Conservation (phyloP, 179 eudicot genomes). For the Spergularia azorica region DNA sequence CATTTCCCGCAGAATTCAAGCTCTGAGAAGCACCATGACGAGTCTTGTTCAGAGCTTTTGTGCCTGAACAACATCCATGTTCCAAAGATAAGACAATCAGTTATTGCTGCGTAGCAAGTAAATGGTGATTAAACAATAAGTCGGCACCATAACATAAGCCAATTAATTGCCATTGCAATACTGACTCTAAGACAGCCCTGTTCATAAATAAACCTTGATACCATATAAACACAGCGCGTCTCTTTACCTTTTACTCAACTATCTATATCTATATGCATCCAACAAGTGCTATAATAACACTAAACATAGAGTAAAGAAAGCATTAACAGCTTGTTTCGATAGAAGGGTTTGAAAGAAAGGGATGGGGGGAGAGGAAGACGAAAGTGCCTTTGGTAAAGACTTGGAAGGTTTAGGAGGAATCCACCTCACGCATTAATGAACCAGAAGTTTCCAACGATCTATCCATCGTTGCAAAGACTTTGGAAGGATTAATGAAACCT, state of each 20-base stretch:
- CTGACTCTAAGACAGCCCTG: background rate
- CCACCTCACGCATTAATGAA: too few relatives aligned
- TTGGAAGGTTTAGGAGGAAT: too few relatives aligned
- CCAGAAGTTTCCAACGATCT: too few relatives aligned
- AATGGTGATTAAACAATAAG: constrained; percentile 1
- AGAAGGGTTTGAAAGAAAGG: too few relatives aligned
- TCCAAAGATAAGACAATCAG: background rate
- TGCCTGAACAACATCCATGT: constrained; percentile 48
- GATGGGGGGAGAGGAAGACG: too few relatives aligned
- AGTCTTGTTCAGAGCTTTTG: constrained; percentile 68
- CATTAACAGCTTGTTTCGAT: too few relatives aligned
- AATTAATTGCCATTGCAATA: background rate
- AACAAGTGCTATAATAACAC: background rate
- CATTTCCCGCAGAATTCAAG: constrained; percentile 36
- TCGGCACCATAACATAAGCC: background rate
- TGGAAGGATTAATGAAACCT: too few relatives aligned
- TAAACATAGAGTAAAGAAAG: too few relatives aligned
- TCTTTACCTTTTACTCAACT: background rate
- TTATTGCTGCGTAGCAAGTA: background rate
- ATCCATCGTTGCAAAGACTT: too few relatives aligned
- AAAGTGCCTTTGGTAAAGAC: too few relatives aligned
- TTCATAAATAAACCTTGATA: background rate
- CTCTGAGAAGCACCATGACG: constrained; percentile 29
- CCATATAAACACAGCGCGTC: background rate
- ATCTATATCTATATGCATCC: background rate